phyloP scores from a whole-genome alignment of 2,329 filamentous ascomycete species.

The Fusarium sp. region DNA sequence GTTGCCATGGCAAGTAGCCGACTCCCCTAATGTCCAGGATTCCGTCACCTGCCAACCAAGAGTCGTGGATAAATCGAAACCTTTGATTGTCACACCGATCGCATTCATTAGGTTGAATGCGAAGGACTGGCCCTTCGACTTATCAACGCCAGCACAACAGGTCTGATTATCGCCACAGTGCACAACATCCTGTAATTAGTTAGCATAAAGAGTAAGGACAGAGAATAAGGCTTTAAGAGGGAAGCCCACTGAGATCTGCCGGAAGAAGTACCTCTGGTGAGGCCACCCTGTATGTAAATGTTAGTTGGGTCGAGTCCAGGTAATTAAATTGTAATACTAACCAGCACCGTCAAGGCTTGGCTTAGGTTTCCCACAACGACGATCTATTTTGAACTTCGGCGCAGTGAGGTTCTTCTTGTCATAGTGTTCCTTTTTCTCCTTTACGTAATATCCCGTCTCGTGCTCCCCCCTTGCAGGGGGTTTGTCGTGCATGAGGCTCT shows the following conservation, averaged over 20 bases:
- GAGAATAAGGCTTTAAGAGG: neutral
- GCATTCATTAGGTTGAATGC: no score
- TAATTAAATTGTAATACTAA: neutral
- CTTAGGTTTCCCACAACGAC: neutral
- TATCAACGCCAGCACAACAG: neutral
- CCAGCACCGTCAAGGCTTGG: neutral
- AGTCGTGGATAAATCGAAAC: no score
- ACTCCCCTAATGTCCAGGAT: neutral
- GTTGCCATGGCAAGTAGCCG: rapidly evolving
- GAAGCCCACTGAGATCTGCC: rapidly evolving
- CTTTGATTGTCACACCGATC: no score
- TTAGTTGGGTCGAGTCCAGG: rapidly evolving
- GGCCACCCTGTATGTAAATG: neutral
- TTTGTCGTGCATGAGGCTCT: no score
- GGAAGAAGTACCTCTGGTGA: rapidly evolving
- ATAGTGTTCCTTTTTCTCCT: no score
- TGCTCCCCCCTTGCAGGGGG: no score
- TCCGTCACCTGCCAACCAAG: no score
- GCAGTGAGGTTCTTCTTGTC: no score
- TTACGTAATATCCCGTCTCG: no score
- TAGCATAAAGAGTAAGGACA: neutral
- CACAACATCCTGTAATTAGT: rapidly evolving
- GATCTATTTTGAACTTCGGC: no score
- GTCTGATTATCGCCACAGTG: rapidly evolving
- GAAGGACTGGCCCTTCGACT: no score